Evolutionary conservation across 768 basidiomycete genomes (phyloP), one percentile per base, ranked within the genome.

Genomic region (Royoungia palumana): DNA sequence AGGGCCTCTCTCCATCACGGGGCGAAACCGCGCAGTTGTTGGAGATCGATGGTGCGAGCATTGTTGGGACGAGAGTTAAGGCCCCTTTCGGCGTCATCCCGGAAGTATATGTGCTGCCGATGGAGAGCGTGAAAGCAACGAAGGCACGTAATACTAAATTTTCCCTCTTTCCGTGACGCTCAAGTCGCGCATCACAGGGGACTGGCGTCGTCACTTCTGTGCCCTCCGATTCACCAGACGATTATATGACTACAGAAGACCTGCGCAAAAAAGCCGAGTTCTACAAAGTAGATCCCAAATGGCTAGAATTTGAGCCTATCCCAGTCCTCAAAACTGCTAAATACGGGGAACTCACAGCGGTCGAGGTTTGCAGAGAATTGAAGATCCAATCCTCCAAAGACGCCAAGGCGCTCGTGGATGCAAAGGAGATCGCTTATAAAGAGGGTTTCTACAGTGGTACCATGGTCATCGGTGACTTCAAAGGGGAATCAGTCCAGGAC

Each of bases 201-300:
- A 98, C 95, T 12, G 96, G 95, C 53, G 93, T 99, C 25, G 96
- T 99, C 60, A 96, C 94, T 5, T 98, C 92, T 35, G 94, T 96
- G 6, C 94, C 96, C 0, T 96, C 96, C 8, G 96, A 99, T 66
- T 98, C 96, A 5, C 96, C 96, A 4, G 96, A 98, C 65, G 96
- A 99, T 65, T 98, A 82, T 70, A 81, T 83, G 56, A 95, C 92
- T 5, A 75, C 93, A 44, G 82, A 82, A 59, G 95, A 98, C 62
- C 77, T 99, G 25, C 87, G 88, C 61, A 98, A 97, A 72, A 99
- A 99, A 70, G 80, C 94, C 40, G 93, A 93, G 44, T 94, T 85
- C 72, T 99, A 97, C 79, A 89, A 91, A 64, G 92, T 99, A 59
- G 82, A 95, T 55, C 83, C 93, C 5, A 72, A 79, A 20, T 99